Evolutionary conservation across 441 rosid genomes (phyloP).

Genomic region (Lepidium campestre): DNA sequence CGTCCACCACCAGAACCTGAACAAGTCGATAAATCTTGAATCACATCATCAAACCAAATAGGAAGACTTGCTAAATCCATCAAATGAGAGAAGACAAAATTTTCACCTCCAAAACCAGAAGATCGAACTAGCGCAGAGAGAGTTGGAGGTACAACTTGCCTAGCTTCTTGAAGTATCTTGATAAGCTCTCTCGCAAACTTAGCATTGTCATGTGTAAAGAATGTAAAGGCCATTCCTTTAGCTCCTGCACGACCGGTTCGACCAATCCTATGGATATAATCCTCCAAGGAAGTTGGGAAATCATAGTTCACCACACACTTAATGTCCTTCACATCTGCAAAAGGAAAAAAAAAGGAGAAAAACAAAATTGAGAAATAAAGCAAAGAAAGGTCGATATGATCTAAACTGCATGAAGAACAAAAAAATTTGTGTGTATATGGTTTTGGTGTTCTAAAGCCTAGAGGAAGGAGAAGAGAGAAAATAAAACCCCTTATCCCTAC

Average conservation of each 20-base stretch:
- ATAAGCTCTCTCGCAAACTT: slow-evolving; percentile 80
- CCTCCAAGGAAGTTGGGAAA: slow-evolving; percentile 88
- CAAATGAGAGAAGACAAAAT: not conserved
- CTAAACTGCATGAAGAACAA: slow-evolving; percentile 12
- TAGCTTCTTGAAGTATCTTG: slow-evolving; percentile 83
- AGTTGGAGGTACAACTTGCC: slow-evolving; percentile 69
- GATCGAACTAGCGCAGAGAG: slow-evolving; percentile 65
- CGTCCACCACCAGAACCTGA: slow-evolving; percentile 52
- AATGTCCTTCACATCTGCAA: slow-evolving; percentile 98
- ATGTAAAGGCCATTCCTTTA: slow-evolving; percentile 81
- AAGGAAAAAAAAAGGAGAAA: not conserved
- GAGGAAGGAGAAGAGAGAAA: slow-evolving; percentile 2
- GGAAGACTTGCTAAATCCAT: not conserved
- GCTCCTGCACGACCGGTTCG: slow-evolving; percentile 99
- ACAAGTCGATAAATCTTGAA: slow-evolving; percentile 1
- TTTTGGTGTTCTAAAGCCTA: slow-evolving; percentile 19
- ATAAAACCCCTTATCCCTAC: slow-evolving; percentile 86
- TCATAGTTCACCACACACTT: slow-evolving; percentile 96
- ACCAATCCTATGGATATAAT: slow-evolving; percentile 94
- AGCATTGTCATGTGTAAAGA: slow-evolving; percentile 77
- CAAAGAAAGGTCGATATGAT: not conserved
- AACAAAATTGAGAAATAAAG: slow-evolving; percentile 3
- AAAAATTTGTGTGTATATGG: not conserved
- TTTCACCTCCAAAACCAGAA: slow-evolving; percentile 47
- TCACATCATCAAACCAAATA: not conserved